A percentile compares a stretch with the other conserved stretches of the same genome.
phyloP scores from a whole-genome alignment of 768 basidiomycete species.

The Ramaria sp. region DNA sequence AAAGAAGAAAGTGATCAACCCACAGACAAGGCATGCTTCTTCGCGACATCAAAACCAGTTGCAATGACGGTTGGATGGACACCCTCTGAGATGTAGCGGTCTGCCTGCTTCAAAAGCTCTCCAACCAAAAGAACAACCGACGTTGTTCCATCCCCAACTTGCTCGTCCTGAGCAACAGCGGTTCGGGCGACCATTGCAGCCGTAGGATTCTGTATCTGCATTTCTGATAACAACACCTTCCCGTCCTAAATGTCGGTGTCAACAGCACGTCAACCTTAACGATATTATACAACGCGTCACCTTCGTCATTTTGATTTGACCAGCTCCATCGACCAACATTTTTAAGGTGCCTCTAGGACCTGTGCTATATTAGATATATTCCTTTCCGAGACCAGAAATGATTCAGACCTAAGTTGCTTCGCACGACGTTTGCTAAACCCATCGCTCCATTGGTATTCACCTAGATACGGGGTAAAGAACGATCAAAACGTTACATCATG shows the following conservation, averaged over 20 bases:
- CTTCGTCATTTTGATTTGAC: constrained; percentile 99
- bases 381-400: background rate
- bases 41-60: constrained; percentile 94
- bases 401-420: constrained; percentile 79
- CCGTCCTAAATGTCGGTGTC: constrained; percentile 45
- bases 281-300: constrained; percentile 12
- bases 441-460: constrained; percentile 91
- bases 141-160: constrained; percentile 98
- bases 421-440: constrained; percentile 95
- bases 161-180: constrained; percentile 97
- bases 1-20: constrained; percentile 22
- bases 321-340: constrained; percentile 98
- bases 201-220: constrained; percentile 99
- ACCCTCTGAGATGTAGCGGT: constrained; percentile 95
- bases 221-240: constrained; percentile 95
- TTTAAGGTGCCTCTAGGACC: constrained; percentile 96
- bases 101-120: constrained; percentile 92
- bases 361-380: constrained; percentile 22
- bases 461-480: constrained; percentile 26
- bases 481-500: background rate
- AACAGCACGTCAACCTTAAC: constrained; percentile 1
- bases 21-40: constrained; percentile 86
- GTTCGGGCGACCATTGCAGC: constrained; percentile 99
- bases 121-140: constrained; percentile 94
- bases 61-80: constrained; percentile 95